These are phyloP conservation scores for Carnegiea gigantea DNA, from an alignment of 179 eudicot species.

Conservation along the genomic window DNA sequence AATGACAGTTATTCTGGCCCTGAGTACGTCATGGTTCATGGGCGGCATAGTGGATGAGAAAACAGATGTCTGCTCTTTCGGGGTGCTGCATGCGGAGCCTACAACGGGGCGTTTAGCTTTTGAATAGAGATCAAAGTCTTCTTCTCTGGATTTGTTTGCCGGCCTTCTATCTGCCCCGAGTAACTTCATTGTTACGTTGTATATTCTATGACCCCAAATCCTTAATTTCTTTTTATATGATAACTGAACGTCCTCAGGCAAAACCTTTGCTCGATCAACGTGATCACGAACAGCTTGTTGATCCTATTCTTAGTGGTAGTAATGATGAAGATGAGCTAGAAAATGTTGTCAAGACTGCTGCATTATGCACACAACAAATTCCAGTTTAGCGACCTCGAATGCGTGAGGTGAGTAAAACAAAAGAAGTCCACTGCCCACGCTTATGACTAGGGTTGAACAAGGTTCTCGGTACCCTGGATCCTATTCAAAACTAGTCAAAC, in stretches of 20 bases:
- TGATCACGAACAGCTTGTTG: no score
- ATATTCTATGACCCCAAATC: neutral
- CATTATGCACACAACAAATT: neutral
- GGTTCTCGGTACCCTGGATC: no score
- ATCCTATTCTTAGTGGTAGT: no score
- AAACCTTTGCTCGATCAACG: neutral
- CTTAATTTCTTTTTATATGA: neutral
- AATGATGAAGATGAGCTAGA: neutral
- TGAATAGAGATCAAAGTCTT: slow-evolving; percentile 65
- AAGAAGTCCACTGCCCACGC: no score
- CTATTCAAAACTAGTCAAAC: no score
- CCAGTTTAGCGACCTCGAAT: neutral
- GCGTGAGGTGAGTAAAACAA: slow-evolving; percentile 44
- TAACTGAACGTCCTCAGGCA: neutral
- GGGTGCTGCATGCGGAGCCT: slow-evolving; percentile 76
- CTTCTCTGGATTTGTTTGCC: slow-evolving; percentile 32
- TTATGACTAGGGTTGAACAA: no score
- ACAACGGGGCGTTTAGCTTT: slow-evolving; percentile 83
- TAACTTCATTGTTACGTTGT: neutral
- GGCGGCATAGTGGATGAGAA: no score
- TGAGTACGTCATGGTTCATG: no score
- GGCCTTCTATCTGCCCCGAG: neutral
- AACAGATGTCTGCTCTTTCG: no score
- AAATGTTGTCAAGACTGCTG: neutral
- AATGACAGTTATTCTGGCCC: no score